A percentile compares a stretch with the other conserved stretches of the same genome.
These are phyloP conservation scores for Calonectria hawksworthii DNA, from an alignment of 2,329 filamentous ascomycete species.

Conservation along the genomic window DNA sequence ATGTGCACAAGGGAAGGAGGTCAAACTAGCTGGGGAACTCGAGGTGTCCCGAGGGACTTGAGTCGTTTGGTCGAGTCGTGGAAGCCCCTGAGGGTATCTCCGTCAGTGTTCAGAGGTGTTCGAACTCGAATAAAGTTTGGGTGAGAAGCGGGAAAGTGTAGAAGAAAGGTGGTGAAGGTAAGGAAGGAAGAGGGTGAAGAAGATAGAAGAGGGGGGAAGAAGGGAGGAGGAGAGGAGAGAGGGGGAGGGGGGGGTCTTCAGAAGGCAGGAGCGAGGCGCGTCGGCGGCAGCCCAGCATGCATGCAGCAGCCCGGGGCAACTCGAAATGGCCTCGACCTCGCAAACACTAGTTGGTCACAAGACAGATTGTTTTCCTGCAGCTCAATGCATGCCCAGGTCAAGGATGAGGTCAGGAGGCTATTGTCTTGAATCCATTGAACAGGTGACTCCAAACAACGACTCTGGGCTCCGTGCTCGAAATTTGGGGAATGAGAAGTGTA, in stretches of 20 bases:
- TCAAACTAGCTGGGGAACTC: not conserved
- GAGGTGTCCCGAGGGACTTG: no score
- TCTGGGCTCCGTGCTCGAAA: not conserved
- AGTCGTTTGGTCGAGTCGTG: not conserved
- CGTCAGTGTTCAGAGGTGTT: not conserved
- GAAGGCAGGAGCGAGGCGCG: constrained; percentile 2
- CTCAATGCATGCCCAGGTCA: not conserved
- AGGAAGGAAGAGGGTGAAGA: not conserved
- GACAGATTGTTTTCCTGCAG: not conserved
- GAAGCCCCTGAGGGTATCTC: not conserved
- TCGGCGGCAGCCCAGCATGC: not conserved
- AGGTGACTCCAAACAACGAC: not conserved
- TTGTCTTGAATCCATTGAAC: not conserved
- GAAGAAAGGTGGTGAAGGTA: not conserved
- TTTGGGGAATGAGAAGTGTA: not conserved
- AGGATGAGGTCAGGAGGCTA: not conserved
- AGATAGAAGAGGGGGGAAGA: not conserved
- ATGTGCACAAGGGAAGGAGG: not conserved
- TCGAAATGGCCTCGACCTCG: not conserved
- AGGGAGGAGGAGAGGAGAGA: not conserved
- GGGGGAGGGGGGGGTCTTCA: not conserved
- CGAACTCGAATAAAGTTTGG: not conserved
- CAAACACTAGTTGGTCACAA: not conserved
- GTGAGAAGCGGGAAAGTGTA: not conserved
- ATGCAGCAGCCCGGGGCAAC: not conserved